These are phyloP conservation scores for Oryza brachyantha DNA, from an alignment of 176 grass and related monocot genomes.

Conservation along the genomic window DNA sequence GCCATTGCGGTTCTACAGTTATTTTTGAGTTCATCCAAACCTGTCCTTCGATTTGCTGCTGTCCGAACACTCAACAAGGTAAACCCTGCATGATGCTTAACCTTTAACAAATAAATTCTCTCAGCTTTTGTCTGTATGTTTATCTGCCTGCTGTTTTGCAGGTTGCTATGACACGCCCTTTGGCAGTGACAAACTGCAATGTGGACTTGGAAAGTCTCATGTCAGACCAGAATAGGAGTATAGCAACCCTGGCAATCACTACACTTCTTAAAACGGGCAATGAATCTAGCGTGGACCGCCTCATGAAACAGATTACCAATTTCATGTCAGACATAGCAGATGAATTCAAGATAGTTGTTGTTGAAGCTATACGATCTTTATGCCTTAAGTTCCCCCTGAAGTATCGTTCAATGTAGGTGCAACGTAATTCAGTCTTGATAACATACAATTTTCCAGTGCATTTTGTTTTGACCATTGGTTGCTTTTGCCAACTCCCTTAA, in stretches of 20 bases:
- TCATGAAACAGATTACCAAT: constrained; percentile 95
- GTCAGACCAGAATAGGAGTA: constrained; percentile 93
- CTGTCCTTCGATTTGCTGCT: constrained; percentile 94
- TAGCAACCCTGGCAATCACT: constrained; percentile 95
- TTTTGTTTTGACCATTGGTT: constrained; percentile 2
- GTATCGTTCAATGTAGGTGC: constrained; percentile 84
- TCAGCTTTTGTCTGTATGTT: constrained; percentile 21
- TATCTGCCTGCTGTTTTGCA: constrained; percentile 28
- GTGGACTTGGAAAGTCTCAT: constrained; percentile 87
- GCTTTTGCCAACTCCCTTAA: neutral
- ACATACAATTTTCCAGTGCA: neutral
- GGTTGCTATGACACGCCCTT: constrained; percentile 85
- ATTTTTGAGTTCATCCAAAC: constrained; percentile 83
- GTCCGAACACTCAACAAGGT: constrained; percentile 98
- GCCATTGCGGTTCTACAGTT: constrained; percentile 74
- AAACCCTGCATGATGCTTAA: constrained; percentile 9
- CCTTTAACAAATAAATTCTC: neutral
- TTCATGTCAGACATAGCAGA: constrained; percentile 98
- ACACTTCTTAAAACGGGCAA: constrained; percentile 97
- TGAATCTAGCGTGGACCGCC: constrained; percentile 91
- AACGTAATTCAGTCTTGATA: constrained; percentile 12
- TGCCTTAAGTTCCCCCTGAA: constrained; percentile 97
- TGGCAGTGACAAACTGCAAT: constrained; percentile 94
- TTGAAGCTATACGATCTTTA: constrained; percentile 87
- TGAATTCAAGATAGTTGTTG: constrained; percentile 99